Conservation (phyloP, 1,284 basidiomycete species). For the Xerocomus amazonicus region DNA sequence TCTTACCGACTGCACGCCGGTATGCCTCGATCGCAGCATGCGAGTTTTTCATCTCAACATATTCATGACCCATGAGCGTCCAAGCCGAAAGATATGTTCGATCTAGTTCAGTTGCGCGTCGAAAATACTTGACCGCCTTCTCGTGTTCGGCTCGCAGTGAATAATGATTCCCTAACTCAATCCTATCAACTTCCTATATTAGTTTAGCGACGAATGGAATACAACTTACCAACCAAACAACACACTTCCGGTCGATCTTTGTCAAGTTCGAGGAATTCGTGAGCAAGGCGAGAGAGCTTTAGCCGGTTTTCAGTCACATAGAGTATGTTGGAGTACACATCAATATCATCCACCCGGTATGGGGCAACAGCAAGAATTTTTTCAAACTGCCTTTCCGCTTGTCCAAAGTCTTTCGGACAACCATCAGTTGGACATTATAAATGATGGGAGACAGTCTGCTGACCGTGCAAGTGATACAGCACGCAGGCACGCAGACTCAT, state of each 20-base stretch:
- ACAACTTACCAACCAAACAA: constrained; percentile 80
- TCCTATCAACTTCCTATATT: not conserved
- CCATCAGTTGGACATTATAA: constrained; percentile 6
- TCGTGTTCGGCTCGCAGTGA: constrained; percentile 91
- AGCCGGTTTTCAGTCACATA: constrained; percentile 91
- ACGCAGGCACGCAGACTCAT: constrained; percentile 83
- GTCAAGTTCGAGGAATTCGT: constrained; percentile 84
- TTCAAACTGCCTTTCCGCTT: constrained; percentile 82
- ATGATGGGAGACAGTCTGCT: constrained; percentile 21
- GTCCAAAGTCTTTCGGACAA: constrained; percentile 67
- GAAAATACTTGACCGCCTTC: constrained; percentile 94
- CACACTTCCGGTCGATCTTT: constrained; percentile 93
- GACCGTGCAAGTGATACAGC: constrained; percentile 88
- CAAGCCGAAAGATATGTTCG: constrained; percentile 93
- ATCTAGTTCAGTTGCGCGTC: constrained; percentile 90
- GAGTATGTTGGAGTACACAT: constrained; percentile 95
- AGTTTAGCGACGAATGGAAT: not conserved
- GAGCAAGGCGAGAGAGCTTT: constrained; percentile 89
- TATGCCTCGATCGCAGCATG: constrained; percentile 99
- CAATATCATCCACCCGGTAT: constrained; percentile 90
- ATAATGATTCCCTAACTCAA: constrained; percentile 84
- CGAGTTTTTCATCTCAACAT: constrained; percentile 97
- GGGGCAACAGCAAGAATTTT: constrained; percentile 80
- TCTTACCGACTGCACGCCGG: constrained; percentile 86
- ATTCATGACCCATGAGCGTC: constrained; percentile 99